Base-by-base conservation (phyloP, 306 rosid species). In the Coriaria nepalensis region DNA sequence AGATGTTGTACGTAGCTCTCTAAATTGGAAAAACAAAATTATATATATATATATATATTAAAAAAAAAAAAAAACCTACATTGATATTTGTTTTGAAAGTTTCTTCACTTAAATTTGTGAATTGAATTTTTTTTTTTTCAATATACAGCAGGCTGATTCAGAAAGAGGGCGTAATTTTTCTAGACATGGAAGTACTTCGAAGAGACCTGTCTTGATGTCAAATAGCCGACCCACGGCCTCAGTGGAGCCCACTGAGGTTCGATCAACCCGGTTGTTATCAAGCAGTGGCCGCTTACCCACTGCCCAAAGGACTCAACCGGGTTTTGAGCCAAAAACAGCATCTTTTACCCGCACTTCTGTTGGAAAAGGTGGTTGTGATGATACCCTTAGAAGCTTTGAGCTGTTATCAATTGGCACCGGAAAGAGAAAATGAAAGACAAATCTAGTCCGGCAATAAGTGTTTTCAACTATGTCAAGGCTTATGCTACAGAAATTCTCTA, bases 151-250 rank as follows among this genome's bases (percentile, higher is more conserved):
- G 51, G 72, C 73, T 63, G 86, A 80, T 68, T 73, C 86, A 5
- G 88, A 82, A 71, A 82, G 93, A 60, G 69, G 68, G 35, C 78
- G 81, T 2, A 73, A 93, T 63, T 79, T 87, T 47, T 77, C 95
- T 9, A 79, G 96, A 10, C 72, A 74, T 50, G 93, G 94, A 13
- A 85, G 86, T 63, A 54, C 76, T 35, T 92, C 96, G 13, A 92
- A 80, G 71, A 82, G 78, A 73, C 93, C 87, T 8, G 80, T 82
- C 9, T 6, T 75, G 29, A 20, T 20, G 13, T 73, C 81, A 13
- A 75, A 75, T 74, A 86, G 87, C 64, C 78, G 94, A 39, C 99
- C 96, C 6, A 81, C 87, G 76, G 79, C 98, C 58, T 90, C 87
- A 20, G 98, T 87, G 15, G 95, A 90, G 69, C 95, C 79, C 9